A percentile compares a stretch with the other conserved stretches of the same genome.
These are phyloP conservation scores for Prunus padus DNA, from an alignment of 306 rosid genomes.

Conservation along the genomic window DNA sequence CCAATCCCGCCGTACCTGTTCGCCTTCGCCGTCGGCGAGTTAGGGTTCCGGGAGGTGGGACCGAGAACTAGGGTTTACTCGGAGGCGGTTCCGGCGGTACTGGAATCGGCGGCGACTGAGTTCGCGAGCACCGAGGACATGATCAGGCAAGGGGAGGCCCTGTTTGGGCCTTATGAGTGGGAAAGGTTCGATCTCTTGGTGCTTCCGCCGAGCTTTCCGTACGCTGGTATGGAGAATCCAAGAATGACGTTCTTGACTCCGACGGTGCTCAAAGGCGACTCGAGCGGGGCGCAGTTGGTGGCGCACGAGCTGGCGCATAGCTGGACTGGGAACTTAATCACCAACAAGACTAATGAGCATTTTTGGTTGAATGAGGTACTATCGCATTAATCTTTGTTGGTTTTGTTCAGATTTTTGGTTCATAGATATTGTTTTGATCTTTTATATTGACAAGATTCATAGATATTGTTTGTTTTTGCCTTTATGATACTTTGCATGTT, in stretches of 20 bases:
- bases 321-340: constrained; percentile 96
- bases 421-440: background rate
- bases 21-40: constrained; percentile 79
- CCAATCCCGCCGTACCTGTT: constrained; percentile 88
- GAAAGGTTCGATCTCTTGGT: constrained; percentile 87
- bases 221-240: constrained; percentile 96
- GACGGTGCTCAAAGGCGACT: constrained; percentile 85
- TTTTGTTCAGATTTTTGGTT: background rate
- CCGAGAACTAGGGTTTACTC: constrained; percentile 85
- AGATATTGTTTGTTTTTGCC: background rate
- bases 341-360: constrained; percentile 85
- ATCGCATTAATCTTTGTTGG: background rate
- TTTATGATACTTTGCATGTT: background rate
- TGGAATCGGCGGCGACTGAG: constrained; percentile 73
- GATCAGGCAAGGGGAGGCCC: constrained; percentile 75
- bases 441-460: background rate
- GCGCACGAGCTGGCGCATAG: constrained; percentile 97
- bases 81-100: constrained; percentile 49
- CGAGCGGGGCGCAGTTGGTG: constrained; percentile 83
- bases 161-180: constrained; percentile 81
- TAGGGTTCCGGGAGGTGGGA: constrained; percentile 77
- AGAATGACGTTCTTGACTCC: constrained; percentile 93
- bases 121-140: constrained; percentile 79
- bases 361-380: constrained; percentile 95
- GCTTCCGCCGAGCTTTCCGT: constrained; percentile 91